phyloP scores from a whole-genome alignment of 148 eudicot species.

The Heliosperma pusillum region DNA sequence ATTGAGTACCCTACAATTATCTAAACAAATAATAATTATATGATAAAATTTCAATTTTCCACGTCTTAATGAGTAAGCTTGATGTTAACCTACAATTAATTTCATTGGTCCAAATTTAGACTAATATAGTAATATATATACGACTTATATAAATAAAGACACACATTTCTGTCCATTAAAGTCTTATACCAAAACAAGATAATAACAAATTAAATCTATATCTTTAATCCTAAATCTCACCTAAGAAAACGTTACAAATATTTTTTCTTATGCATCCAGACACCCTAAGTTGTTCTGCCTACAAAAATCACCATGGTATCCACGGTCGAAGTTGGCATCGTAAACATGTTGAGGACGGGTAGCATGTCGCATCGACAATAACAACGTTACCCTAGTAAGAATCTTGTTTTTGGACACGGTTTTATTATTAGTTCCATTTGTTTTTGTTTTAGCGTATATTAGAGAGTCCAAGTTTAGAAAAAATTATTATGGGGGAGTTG shows the following conservation, averaged over 20 bases:
- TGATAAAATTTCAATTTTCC: slow-evolving; percentile 1
- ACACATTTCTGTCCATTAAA: not conserved
- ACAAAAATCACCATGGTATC: slow-evolving; percentile 27
- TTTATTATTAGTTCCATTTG: not conserved
- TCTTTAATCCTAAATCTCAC: not conserved
- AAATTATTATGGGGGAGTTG: not conserved
- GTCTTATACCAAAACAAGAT: not conserved
- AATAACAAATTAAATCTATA: no score
- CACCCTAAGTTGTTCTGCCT: slow-evolving; percentile 12
- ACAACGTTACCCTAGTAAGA: not conserved
- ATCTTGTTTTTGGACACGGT: not conserved
- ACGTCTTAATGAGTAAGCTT: slow-evolving; percentile 8
- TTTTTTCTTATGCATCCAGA: slow-evolving; percentile 37
- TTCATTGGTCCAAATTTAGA: not conserved
- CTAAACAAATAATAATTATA: no score
- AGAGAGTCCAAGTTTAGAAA: not conserved
- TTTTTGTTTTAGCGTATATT: not conserved
- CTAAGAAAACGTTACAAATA: not conserved
- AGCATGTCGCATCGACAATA: not conserved
- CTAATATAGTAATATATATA: no score
- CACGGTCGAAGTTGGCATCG: slow-evolving; percentile 81
- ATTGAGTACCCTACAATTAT: no score
- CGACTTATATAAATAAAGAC: not conserved
- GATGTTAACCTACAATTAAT: not conserved
- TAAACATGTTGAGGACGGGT: slow-evolving; percentile 87